Percentiles rank a stretch among this genome's conserved stretches.
Evolutionary conservation across 192 early-diverging fungal species (phyloP).

Genomic region (Coemansia sp.): DNA sequence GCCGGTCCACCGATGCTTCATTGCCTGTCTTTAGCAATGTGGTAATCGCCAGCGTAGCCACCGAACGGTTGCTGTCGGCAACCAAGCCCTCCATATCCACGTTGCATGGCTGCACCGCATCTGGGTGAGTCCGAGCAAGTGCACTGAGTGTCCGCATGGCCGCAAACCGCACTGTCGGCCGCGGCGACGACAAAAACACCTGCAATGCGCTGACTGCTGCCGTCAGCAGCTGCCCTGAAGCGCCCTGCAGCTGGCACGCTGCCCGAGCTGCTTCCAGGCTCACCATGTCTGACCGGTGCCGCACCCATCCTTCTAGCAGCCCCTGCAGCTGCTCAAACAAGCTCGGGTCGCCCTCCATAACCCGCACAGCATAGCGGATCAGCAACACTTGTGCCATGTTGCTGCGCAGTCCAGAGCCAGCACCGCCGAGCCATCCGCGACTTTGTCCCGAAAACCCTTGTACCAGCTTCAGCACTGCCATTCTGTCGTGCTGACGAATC

Average conservation of each 20-base stretch:
- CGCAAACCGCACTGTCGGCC: conserved; percentile 91
- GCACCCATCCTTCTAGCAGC: conserved; percentile 82
- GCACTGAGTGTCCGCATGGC: conserved; percentile 96
- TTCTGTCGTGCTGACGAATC: conserved; percentile 94
- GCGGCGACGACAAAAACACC: conserved; percentile 89
- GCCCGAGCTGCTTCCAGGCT: conserved; percentile 95
- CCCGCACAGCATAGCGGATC: conserved; percentile 87
- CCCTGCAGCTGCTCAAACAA: conserved; percentile 65
- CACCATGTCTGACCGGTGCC: conserved; percentile 98
- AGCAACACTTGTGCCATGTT: conserved; percentile 89
- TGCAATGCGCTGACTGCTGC: conserved; percentile 92
- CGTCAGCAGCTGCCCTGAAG: conserved; percentile 80
- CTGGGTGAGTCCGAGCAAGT: conserved; percentile 85
- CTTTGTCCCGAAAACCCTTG: conserved; percentile 71
- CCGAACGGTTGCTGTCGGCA: conserved; percentile 92
- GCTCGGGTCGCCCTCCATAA: conserved; percentile 75
- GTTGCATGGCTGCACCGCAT: conserved; percentile 91
- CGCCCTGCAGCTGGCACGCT: conserved; percentile 86
- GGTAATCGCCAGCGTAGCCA: conserved; percentile 98
- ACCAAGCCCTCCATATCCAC: conserved; percentile 98
- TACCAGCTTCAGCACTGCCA: conserved; percentile 96
- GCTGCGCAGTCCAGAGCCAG: conserved; percentile 64
- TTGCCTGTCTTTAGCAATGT: conserved; percentile 98
- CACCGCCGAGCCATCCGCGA: conserved; percentile 54
- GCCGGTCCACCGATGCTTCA: conserved; percentile 93